These are phyloP conservation scores for Teratosphaeria gauchensis DNA, from an alignment of 2,329 filamentous ascomycete genomes.

Conservation along the genomic window DNA sequence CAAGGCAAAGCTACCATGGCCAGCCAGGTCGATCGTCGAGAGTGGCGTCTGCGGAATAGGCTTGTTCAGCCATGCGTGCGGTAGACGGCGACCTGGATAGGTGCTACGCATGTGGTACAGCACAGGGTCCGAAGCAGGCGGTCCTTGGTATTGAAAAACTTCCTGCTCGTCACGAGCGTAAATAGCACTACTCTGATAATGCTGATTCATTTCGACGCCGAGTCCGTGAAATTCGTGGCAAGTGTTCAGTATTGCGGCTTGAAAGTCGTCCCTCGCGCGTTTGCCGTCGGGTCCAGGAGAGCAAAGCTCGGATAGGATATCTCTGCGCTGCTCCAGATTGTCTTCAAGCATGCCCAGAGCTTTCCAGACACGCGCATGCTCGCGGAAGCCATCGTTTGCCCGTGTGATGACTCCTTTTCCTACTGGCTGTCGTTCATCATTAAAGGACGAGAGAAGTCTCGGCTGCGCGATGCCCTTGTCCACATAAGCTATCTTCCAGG, in stretches of 20 bases:
- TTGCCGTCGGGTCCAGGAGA: neutral
- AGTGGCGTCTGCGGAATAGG: constrained; percentile 32
- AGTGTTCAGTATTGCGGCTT: constrained; percentile 4
- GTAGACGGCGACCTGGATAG: constrained; percentile 48
- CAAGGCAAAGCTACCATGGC: constrained; percentile 39
- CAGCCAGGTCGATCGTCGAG: constrained; percentile 51
- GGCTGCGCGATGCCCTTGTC: constrained; percentile 16
- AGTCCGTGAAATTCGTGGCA: constrained; percentile 38
- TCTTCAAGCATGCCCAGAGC: constrained; percentile 7
- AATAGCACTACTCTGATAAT: constrained; percentile 33
- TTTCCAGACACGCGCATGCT: neutral
- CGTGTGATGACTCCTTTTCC: constrained; percentile 43
- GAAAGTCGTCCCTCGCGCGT: constrained; percentile 22
- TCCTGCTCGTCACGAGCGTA: constrained; percentile 16
- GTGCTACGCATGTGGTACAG: constrained; percentile 38
- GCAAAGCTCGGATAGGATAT: neutral
- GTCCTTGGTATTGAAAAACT: constrained; percentile 31
- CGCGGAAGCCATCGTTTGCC: constrained; percentile 13
- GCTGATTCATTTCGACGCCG: constrained; percentile 49
- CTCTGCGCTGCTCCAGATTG: neutral
- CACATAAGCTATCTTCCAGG: constrained; percentile 28
- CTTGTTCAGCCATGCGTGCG: constrained; percentile 51
- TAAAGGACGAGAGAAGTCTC: constrained; percentile 21
- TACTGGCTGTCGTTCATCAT: constrained; percentile 26
- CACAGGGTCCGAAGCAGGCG: constrained; percentile 3